A percentile compares a stretch with the other conserved stretches of the same genome.
Conservation (phyloP, 305 asterid species). For the Fraxinus paxiana region DNA sequence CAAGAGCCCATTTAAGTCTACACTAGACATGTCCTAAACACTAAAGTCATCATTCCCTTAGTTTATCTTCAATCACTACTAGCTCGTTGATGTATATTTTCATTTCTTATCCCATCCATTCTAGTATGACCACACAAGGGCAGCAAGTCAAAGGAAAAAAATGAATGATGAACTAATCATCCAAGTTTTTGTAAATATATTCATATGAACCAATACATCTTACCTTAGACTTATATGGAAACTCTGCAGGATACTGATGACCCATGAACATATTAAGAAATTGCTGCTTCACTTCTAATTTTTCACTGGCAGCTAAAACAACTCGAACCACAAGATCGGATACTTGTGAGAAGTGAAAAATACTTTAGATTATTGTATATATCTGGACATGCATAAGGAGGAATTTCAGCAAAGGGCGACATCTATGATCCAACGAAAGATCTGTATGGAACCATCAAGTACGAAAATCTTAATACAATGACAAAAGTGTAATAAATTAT, state of each 20-base stretch:
- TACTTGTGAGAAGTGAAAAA: too few species aligned
- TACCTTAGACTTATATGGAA: conserved; percentile 65
- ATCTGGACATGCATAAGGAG: too few species aligned
- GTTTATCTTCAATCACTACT: not conserved
- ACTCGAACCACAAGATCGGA: too few species aligned
- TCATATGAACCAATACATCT: conserved; percentile 3
- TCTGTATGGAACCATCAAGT: too few species aligned
- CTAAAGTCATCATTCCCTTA: not conserved
- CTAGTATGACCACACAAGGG: not conserved
- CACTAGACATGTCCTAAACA: not conserved
- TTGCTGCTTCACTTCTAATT: too few species aligned
- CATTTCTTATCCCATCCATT: not conserved
- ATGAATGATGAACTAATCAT: not conserved
- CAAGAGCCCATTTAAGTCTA: not conserved
- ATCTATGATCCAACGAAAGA: too few species aligned
- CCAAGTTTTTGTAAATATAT: not conserved
- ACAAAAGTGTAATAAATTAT: too few species aligned
- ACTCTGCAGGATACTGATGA: conserved; percentile 23
- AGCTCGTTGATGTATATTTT: not conserved
- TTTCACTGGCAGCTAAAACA: too few species aligned
- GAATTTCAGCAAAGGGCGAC: too few species aligned
- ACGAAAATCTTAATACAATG: too few species aligned
- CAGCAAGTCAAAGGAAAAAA: not conserved
- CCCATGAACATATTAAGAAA: too few species aligned
- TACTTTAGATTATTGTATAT: too few species aligned